Evolutionary conservation across 2,329 filamentous ascomycete species (phyloP), one percentile per base, ranked within the genome.

Genomic region (Paecilomyces sp.): DNA sequence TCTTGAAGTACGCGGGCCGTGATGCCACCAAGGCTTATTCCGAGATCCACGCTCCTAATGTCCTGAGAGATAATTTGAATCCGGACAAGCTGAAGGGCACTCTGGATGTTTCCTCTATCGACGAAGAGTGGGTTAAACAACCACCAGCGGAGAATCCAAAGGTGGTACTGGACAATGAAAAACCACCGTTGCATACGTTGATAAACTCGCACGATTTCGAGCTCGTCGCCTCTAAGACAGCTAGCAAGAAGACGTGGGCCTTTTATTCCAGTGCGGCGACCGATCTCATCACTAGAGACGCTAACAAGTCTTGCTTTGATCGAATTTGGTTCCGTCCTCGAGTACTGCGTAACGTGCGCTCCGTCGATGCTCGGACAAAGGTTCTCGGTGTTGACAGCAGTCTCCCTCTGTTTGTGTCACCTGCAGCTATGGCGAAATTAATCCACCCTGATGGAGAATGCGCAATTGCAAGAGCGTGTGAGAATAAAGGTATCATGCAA

Each of bases 201-300:
- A 83, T 87, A 67, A 85, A 79, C 64, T 76, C 82, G 6, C 77
- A 85, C 62, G 86, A 89, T 72, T 88, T 88, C 67, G 80, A 84
- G 57, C 60, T 74, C 11, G 83, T 82, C 0, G 86, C 86, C 3
- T 78, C 80, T 15, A 75, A 76, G 28, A 82, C 80, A 5, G 78
- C 87, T 55, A 79, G 79, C 8, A 79, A 81, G 24, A 89, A 89
- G 67, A 83, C 86, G n/a, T 88, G 85, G 84, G 87, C 86, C 0
- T 89, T 88, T 67, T 83, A 86, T 68, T 87, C 84, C 22, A 87
- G 85, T 8, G 87, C 86, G 1, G 83, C 86, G 11, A 88, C 85
- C 5, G 87, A 80, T 80, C 66, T 82, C 3, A 84, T 87, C 41
- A 83, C 86, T 55, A 78, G 80, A 2, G 72, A 78, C 25, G 76